Evolutionary conservation across 1,284 basidiomycete species (phyloP).

Genomic region (Acaromyces ingoldii): DNA sequence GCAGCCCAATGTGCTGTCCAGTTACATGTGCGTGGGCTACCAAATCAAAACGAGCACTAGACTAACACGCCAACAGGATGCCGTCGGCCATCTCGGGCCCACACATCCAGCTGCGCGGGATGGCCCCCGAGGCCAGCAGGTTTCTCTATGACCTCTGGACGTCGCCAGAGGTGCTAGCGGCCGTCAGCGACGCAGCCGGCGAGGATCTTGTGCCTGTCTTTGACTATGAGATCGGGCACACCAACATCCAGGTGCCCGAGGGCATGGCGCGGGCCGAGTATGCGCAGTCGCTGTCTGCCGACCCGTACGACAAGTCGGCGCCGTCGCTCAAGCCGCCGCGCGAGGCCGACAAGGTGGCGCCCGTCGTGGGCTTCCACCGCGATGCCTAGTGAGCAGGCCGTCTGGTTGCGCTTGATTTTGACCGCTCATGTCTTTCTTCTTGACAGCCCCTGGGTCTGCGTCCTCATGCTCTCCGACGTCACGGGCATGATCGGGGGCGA

Average conservation of each 20-base stretch:
- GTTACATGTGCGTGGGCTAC: slow-evolving; percentile 1
- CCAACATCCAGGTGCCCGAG: slow-evolving; percentile 14
- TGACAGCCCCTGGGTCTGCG: slow-evolving; percentile 28
- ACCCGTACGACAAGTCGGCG: slow-evolving; percentile 10
- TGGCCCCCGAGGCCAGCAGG: slow-evolving; percentile 11
- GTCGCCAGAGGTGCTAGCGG: slow-evolving; percentile 25
- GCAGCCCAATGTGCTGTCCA: slow-evolving; percentile 13
- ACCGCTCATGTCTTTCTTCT: neutral
- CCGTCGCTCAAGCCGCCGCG: neutral
- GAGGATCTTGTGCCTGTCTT: slow-evolving; percentile 30
- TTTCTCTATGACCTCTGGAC: slow-evolving; percentile 23
- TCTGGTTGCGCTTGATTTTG: too few species aligned
- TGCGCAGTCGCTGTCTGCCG: slow-evolving; percentile 8
- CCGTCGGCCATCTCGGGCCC: slow-evolving; percentile 8
- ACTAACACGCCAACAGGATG: neutral
- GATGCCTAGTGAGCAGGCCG: slow-evolving; percentile 16
- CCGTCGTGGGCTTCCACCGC: slow-evolving; percentile 14
- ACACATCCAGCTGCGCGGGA: slow-evolving; percentile 14
- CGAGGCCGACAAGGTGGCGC: neutral
- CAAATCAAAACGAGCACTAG: neutral
- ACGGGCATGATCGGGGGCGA: slow-evolving; percentile 38
- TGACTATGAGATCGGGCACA: slow-evolving; percentile 10
- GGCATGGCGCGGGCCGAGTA: slow-evolving; percentile 7
- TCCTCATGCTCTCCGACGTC: slow-evolving; percentile 36
- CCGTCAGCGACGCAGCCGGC: slow-evolving; percentile 35